Base-by-base conservation (phyloP, 768 basidiomycete species). In the Pisolithus marmoratus region DNA sequence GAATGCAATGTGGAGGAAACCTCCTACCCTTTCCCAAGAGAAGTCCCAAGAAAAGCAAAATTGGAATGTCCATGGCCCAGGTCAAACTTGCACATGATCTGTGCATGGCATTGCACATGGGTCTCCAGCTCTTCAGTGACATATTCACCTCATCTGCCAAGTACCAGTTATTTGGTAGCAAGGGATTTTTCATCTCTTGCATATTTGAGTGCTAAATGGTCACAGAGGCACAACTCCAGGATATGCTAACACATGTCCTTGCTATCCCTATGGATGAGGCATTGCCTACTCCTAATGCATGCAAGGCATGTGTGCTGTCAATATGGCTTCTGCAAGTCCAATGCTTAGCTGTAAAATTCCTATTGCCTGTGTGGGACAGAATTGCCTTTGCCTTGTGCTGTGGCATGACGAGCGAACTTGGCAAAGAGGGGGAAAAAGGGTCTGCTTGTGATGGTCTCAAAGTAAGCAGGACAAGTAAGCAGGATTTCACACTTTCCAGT, bases 381-480 rank as follows among this genome's bases (percentile, higher is more conserved):
- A 88, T 93, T 31, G 77, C 84, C 2, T 82, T 80, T 52, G 86
- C 87, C 3, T 63, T 92, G 19, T 76, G 81, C 46, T 82, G 90
- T 40, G 90, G 85, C 23, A 78, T 93, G 53, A 85, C 87, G 50
- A 90, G 90, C 6, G 85, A 91, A 55, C 78, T 92, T 15, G 90
- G 90, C 5, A 89, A 88, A 63, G 90, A 93, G 64, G 90, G 90
- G 9, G 91, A 92, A 73, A 91, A 90, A 61, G 90, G 90, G 0
- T 82, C 90, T 5, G 78, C 75, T 2, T 85, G 78, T 29, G 90
- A 93, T 64, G 87, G 86, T 20, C 74, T 90, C 43, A 88, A 84
- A 78, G 90, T 85, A 62, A 58, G 68, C 63, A 17, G 17, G 31
- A 24, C 55, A n/a, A n/a, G n/a, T n/a, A n/a, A n/a, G n/a, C n/a